Base-by-base conservation (phyloP, 176 grass and related monocot species). In the Phyllostachys edulis region DNA sequence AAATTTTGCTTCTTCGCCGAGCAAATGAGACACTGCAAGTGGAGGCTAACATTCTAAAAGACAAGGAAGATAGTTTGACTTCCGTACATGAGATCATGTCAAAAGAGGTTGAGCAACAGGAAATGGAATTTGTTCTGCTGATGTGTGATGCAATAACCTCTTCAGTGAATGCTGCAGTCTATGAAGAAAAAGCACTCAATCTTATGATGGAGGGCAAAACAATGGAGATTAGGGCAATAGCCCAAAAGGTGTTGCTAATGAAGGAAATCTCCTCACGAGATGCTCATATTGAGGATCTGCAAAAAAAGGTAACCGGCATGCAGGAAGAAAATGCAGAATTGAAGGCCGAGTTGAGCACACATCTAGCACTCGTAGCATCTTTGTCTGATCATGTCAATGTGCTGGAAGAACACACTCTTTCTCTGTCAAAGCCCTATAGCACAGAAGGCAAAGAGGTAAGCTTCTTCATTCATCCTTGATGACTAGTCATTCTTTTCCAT, bases 301-400 rank as follows among this genome's bases (percentile, higher is more conserved):
- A 89, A 37, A 90, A 72, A 82, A 86, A 79, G 24, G n/a, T 91
- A 12, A 21, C 56, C 62, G 24, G 75, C 73, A 64, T 83, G 56
- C 87, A 95, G 75, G 89, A 81, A 82, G 84, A 94, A 89, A 95
- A 92, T 78, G 68, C 41, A 45, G 90, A 89, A 83, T 51, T 94
- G 56, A 88, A 88, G 69, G 71, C 79, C 15, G 66, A 87, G 1
- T 77, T 94, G 59, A 75, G 86, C 78, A 71, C 47, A 6, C 91
- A 87, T 84, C 64, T 82, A 64, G 57, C 78, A n/a, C 85, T 90
- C 59, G 47, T 94, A 68, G 44, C 41, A 71, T 89, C 85, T 26
- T 76, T 97, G 77, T 79, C 76, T 78, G 84, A 97, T 83, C 82
- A 62, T 56, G 49, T 97, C 38, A 78, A 65, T 71, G 81, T 85